phyloP scores from a whole-genome alignment of 1,139 yeast genomes.

The Magnusiomyces sp. region DNA sequence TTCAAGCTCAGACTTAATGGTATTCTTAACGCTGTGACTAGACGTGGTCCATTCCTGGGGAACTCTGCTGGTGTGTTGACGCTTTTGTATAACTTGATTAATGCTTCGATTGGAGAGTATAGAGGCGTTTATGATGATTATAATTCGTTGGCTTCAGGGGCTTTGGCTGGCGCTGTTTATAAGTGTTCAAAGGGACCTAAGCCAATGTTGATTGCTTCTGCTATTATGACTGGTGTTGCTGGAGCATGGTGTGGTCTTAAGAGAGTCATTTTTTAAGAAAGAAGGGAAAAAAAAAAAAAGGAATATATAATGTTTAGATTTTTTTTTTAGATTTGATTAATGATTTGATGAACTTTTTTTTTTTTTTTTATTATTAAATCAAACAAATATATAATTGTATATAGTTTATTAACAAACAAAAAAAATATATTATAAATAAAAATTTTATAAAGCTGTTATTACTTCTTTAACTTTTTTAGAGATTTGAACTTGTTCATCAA shows the following conservation, averaged over 20 bases:
- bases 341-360: background rate
- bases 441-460: no score
- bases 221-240: conserved; percentile 80
- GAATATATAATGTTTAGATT: background rate
- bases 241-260: conserved; percentile 90
- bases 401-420: no score
- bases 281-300: background rate
- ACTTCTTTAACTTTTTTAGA: no score
- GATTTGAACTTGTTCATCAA: background rate
- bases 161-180: conserved; percentile 84
- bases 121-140: conserved; percentile 84
- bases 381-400: no score
- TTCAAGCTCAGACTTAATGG: conserved; percentile 79
- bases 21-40: conserved; percentile 81
- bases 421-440: no score
- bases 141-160: conserved; percentile 85
- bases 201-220: conserved; percentile 86
- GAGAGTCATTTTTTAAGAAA: conserved; percentile 29
- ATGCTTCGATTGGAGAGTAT: conserved; percentile 62
- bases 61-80: conserved; percentile 94
- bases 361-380: no score
- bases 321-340: background rate
- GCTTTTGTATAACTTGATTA: conserved; percentile 74
- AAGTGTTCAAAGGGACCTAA: conserved; percentile 75
- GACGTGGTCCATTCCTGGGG: conserved; percentile 93